phyloP scores from a whole-genome alignment of 192 early-diverging fungal species.

The Radiomyces spectabilis region DNA sequence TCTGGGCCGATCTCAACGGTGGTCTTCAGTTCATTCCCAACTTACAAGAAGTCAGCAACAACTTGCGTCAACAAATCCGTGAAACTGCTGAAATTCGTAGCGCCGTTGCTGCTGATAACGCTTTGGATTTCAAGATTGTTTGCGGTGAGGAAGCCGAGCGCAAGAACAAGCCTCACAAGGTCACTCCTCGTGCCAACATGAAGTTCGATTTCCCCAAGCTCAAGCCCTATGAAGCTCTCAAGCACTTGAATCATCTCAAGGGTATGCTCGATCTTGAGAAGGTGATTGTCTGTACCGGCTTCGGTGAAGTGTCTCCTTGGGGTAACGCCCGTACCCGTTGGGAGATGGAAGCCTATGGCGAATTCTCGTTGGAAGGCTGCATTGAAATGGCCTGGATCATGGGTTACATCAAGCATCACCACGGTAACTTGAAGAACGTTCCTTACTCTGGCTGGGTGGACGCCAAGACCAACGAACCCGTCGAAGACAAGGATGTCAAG shows the following conservation, averaged over 20 bases:
- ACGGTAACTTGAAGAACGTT: slow-evolving; percentile 73
- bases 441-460: slow-evolving; percentile 93
- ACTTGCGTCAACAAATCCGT: slow-evolving; percentile 68
- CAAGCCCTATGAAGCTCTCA: slow-evolving; percentile 51
- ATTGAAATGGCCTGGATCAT: slow-evolving; percentile 98
- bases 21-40: slow-evolving; percentile 84
- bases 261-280: slow-evolving; percentile 88
- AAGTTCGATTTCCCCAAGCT: slow-evolving; percentile 75
- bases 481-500: slow-evolving; percentile 83
- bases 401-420: slow-evolving; percentile 87
- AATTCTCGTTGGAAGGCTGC: slow-evolving; percentile 85
- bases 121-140: slow-evolving; percentile 71
- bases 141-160: slow-evolving; percentile 66
- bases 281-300: slow-evolving; percentile 88
- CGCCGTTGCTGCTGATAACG: slow-evolving; percentile 71
- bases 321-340: slow-evolving; percentile 89
- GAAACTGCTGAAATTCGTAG: slow-evolving; percentile 84
- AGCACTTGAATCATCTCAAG: slow-evolving; percentile 51
- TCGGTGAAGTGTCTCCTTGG: slow-evolving; percentile 89
- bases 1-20: slow-evolving; percentile 90
- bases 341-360: slow-evolving; percentile 91
- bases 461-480: slow-evolving; percentile 74
- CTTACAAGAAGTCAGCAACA: slow-evolving; percentile 68
- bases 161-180: slow-evolving; percentile 47
- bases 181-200: slow-evolving; percentile 84